These are phyloP conservation scores for Euryodendron excelsum DNA, from an alignment of 148 eudicot species.

Conservation along the genomic window DNA sequence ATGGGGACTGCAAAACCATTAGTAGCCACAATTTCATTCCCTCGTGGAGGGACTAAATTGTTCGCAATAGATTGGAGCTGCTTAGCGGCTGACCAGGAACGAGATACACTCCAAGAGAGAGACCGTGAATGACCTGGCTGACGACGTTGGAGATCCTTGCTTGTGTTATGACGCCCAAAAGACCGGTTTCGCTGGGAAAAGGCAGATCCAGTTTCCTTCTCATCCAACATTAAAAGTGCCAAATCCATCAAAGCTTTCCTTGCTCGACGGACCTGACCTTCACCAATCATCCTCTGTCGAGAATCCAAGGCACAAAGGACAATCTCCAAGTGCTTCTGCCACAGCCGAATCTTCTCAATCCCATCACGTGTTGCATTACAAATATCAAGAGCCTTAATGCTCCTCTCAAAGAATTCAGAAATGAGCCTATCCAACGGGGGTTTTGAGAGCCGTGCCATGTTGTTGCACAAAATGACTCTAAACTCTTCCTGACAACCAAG, in stretches of 20 bases:
- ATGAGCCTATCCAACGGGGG: constrained; percentile 48
- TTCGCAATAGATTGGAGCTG: constrained; percentile 60
- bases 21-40: constrained; percentile 45
- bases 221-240: constrained; percentile 52
- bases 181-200: constrained; percentile 62
- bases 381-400: constrained; percentile 63
- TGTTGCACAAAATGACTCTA: constrained; percentile 36
- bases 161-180: constrained; percentile 47
- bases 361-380: constrained; percentile 72
- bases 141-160: constrained; percentile 33
- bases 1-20: constrained; percentile 47
- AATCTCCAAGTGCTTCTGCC: constrained; percentile 64
- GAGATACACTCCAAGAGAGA: constrained; percentile 72
- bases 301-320: constrained; percentile 43
- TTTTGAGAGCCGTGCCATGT: constrained; percentile 32
- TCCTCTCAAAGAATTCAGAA: constrained; percentile 47
- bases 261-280: constrained; percentile 52
- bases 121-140: constrained; percentile 52
- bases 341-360: constrained; percentile 53
- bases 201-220: constrained; percentile 45
- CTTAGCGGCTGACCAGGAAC: constrained; percentile 66
- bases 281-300: constrained; percentile 29
- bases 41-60: constrained; percentile 43
- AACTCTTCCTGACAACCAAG: constrained; percentile 57
- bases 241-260: constrained; percentile 64